Percentiles rank a stretch among this genome's conserved stretches.
These are phyloP conservation scores for Verticillium klebahnii DNA, from an alignment of 2,329 filamentous ascomycete species.

Conservation along the genomic window DNA sequence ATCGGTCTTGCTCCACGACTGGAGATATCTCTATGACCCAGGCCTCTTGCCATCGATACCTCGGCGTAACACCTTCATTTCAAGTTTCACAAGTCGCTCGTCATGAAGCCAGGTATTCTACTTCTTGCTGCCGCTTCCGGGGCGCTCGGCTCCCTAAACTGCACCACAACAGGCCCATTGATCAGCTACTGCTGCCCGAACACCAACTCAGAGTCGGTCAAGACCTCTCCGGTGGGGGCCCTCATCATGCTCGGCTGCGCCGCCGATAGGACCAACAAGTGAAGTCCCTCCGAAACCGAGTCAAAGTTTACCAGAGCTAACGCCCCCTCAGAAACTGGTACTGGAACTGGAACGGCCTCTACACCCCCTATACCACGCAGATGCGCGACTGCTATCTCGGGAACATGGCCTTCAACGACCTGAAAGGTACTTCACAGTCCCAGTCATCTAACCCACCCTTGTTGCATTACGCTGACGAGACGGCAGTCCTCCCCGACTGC, in stretches of 20 bases:
- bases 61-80: neutral
- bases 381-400: slow-evolving; percentile 11
- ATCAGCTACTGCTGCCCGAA: slow-evolving; percentile 14
- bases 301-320: neutral
- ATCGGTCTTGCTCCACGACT: too few relatives aligned
- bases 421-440: slow-evolving; percentile 3
- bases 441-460: too few relatives aligned
- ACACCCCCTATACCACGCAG: slow-evolving; percentile 11
- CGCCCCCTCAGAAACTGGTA: slow-evolving; percentile 7
- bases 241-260: slow-evolving; percentile 12
- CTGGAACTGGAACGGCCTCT: slow-evolving; percentile 14
- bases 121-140: slow-evolving; percentile 2
- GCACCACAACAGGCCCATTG: slow-evolving; percentile 8
- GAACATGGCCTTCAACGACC: slow-evolving; percentile 10
- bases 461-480: neutral
- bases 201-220: slow-evolving; percentile 11
- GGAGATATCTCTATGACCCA: too few relatives aligned
- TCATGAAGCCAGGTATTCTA: slow-evolving; percentile 4
- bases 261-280: slow-evolving; percentile 12
- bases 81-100: neutral
- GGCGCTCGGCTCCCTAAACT: slow-evolving; percentile 12
- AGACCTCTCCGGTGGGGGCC: slow-evolving; percentile 7
- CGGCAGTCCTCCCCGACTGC: slow-evolving; percentile 10
- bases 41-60: too few relatives aligned
- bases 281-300: neutral